These are phyloP conservation scores for Sungouiella thailandica DNA, from an alignment of 805 yeast genomes.

Conservation along the genomic window DNA sequence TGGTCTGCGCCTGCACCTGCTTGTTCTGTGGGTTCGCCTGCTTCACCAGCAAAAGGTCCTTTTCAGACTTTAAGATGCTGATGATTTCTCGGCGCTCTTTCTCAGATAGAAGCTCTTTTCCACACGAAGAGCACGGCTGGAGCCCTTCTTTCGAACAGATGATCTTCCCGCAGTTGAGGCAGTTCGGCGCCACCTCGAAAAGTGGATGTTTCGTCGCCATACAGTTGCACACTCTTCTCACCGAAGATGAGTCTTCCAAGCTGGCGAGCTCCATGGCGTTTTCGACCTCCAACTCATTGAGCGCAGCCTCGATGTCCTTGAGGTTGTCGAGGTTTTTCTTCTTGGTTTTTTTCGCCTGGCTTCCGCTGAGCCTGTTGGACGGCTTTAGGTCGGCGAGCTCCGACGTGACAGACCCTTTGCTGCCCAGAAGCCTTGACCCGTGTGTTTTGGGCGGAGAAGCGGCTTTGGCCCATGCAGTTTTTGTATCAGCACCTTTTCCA, in stretches of 20 bases:
- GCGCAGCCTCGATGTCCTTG: slow-evolving; percentile 61
- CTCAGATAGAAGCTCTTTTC: slow-evolving; percentile 54
- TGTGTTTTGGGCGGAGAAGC: slow-evolving; percentile 3
- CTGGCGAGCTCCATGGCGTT: slow-evolving; percentile 5
- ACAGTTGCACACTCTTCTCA: slow-evolving; percentile 58
- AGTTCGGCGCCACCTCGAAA: slow-evolving; percentile 87
- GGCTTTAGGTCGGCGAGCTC: slow-evolving; percentile 42
- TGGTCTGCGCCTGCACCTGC: slow-evolving; percentile 15
- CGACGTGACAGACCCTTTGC: slow-evolving; percentile 34
- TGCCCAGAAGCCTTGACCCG: slow-evolving; percentile 7
- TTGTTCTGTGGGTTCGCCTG: slow-evolving; percentile 14
- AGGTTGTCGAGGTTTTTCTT: slow-evolving; percentile 48
- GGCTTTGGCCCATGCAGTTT: slow-evolving; percentile 1
- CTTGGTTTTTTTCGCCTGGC: slow-evolving; percentile 27
- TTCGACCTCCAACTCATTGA: slow-evolving; percentile 46
- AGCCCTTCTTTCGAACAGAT: slow-evolving; percentile 87
- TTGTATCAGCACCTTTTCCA: slow-evolving; percentile 7
- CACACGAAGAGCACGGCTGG: slow-evolving; percentile 86
- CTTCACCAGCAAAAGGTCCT: slow-evolving; percentile 24
- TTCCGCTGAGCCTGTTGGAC: slow-evolving; percentile 17
- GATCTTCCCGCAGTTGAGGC: slow-evolving; percentile 90
- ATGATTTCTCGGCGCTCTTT: slow-evolving; percentile 60
- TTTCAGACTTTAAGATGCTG: slow-evolving; percentile 50
- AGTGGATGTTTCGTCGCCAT: slow-evolving; percentile 86
- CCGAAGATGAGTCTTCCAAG: slow-evolving; percentile 3